Evolutionary conservation across 257 asterid species (phyloP), one percentile per base, ranked within the genome.

Genomic region (Mentha longifolia): DNA sequence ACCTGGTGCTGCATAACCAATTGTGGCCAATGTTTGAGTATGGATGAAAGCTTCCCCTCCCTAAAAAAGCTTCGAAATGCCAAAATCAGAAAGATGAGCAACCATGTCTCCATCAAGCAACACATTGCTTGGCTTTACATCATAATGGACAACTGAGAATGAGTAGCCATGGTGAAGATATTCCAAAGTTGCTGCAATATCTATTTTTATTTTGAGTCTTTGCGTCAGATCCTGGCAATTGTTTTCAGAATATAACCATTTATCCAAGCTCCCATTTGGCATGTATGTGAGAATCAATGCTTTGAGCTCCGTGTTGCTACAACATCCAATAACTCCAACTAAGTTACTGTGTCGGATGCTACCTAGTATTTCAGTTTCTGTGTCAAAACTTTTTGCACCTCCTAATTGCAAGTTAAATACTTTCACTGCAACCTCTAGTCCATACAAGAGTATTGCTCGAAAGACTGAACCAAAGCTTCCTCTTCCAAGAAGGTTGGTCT

Each of bases 1-100:
- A n/a, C n/a, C n/a, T n/a, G 82, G 82, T 65, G 85, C 85, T 10
- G 75, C 71, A 41, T 80, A 80, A 11, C 85, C 79, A 2, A 80
- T 51, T 0, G 58, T 51, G 1, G 58, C 58, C 58, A 19, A 51
- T 51, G 58, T 51, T 19, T 51, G 58, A 7, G 80, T 79, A 19
- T 65, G 83, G 51, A 59, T 41, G 64, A 60, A 42, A 13, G 22
- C 45, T 71, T 79, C 75, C 5, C 76, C 74, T 31, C 49, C 70
- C 2, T 47, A 76, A n/a, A 76, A 67, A 37, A 74, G 83, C 60
- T 74, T 69, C 0, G 83, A 6, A 20, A 73, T 74, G 0, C 77
- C 74, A 17, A 78, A 78, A 65, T 78, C 79, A 30, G 54, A 33
- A 2, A 78, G 72, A 25, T 59, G 57, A 3, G 81, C 81, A 9